Evolutionary conservation across 2,329 filamentous ascomycete genomes (phyloP).

Genomic region (Botrytis fragariae): DNA sequence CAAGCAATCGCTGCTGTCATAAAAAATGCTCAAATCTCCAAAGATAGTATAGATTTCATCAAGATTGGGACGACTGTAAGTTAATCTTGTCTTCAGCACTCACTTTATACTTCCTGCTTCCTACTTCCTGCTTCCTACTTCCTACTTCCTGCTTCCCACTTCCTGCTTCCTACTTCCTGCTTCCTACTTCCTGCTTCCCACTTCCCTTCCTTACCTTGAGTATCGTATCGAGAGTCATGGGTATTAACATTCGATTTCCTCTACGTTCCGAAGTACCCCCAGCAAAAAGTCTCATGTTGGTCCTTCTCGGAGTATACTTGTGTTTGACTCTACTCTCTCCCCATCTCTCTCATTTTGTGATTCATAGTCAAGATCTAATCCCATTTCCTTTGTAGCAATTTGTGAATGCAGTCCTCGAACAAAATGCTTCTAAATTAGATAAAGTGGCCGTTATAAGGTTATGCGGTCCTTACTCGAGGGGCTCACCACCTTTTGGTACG

Average conservation of each 20-base stretch:
- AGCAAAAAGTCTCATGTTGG: background rate
- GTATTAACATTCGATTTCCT: background rate
- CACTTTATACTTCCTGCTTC: background rate
- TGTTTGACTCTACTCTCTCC: background rate
- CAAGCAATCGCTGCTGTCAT: constrained; percentile 47
- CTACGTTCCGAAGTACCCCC: background rate
- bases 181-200: background rate
- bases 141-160: background rate
- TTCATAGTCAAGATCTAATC: constrained; percentile 7
- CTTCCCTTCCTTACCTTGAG: background rate
- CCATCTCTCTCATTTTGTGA: background rate
- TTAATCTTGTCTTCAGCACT: background rate
- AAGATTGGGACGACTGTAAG: constrained; percentile 45
- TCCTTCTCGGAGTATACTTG: background rate
- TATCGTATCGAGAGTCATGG: too few relatives aligned
- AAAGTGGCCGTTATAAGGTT: constrained; percentile 53
- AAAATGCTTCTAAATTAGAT: constrained; percentile 48
- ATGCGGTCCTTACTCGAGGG: constrained; percentile 47
- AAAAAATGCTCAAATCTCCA: constrained; percentile 40
- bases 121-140: background rate
- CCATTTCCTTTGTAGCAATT: constrained; percentile 41
- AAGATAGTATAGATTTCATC: constrained; percentile 45
- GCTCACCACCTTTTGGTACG: constrained; percentile 47
- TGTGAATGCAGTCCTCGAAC: constrained; percentile 51
- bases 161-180: background rate